Percentiles rank a stretch among this genome's conserved stretches.
Conservation (phyloP, 164 flowering plant genomes). For the Aristolochia californica region DNA sequence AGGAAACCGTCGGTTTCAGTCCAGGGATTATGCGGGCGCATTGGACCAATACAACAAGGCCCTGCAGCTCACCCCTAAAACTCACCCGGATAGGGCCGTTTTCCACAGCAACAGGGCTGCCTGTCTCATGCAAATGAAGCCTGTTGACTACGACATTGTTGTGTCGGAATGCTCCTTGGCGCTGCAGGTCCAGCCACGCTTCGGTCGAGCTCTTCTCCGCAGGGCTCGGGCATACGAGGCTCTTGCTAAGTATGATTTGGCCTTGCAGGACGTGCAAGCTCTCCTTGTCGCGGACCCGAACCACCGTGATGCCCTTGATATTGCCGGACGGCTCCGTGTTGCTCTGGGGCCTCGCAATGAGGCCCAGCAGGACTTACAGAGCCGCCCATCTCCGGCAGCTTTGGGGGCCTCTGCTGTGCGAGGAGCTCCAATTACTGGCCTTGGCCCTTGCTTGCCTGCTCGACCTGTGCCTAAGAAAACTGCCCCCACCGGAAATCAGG, state of each 20-base stretch:
- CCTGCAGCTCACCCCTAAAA: conserved; percentile 68
- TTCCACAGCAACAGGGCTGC: conserved; percentile 96
- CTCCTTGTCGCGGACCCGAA: conserved; percentile 60
- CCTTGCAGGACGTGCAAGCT: conserved; percentile 72
- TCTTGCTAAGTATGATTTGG: conserved; percentile 70
- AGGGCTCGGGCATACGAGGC: conserved; percentile 91
- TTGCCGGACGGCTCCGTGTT: conserved; percentile 48
- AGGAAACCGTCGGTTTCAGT: conserved; percentile 81
- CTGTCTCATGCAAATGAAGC: conserved; percentile 98
- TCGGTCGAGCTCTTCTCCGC: conserved; percentile 68
- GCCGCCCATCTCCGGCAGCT: conserved; percentile 97
- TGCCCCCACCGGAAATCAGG: conserved; percentile 10
- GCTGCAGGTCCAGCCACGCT: conserved; percentile 72
- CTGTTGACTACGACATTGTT: conserved; percentile 70
- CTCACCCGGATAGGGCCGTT: conserved; percentile 86
- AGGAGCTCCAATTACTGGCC: conserved; percentile 81
- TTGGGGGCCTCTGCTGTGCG: conserved; percentile 95
- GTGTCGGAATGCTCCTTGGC: conserved; percentile 82
- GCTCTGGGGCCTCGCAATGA: conserved; percentile 68
- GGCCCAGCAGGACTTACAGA: conserved; percentile 71
- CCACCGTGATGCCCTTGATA: conserved; percentile 72
- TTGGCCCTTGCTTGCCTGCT: conserved; percentile 84
- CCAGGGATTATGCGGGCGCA: conserved; percentile 74
- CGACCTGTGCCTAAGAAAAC: conserved; percentile 63
- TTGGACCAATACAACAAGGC: conserved; percentile 84